phyloP scores from a whole-genome alignment of 1,284 basidiomycete genomes.

The Ganoderma leucocontextum region DNA sequence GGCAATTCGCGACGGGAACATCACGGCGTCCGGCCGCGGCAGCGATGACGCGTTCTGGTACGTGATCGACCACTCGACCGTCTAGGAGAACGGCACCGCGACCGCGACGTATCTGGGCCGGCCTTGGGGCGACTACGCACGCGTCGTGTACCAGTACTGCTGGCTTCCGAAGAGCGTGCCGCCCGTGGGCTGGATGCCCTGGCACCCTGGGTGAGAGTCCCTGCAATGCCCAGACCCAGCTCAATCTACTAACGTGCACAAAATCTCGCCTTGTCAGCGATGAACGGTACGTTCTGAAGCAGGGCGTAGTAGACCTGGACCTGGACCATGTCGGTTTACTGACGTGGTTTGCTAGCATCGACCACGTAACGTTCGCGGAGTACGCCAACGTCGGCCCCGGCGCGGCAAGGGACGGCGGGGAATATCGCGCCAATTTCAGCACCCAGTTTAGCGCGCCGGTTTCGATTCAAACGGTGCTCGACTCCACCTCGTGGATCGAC shows the following conservation, averaged over 20 bases:
- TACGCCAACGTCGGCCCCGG: slow-evolving; percentile 35
- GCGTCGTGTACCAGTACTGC: slow-evolving; percentile 36
- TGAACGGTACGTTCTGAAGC: slow-evolving; percentile 11
- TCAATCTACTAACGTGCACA: background rate
- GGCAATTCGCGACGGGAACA: slow-evolving; percentile 49
- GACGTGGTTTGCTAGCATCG: slow-evolving; percentile 23
- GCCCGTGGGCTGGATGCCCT: slow-evolving; percentile 9
- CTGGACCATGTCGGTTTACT: background rate
- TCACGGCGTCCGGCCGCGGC: slow-evolving; percentile 61
- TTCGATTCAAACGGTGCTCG: slow-evolving; percentile 34
- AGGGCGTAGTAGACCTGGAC: background rate
- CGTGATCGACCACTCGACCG: slow-evolving; percentile 57
- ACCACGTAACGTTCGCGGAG: slow-evolving; percentile 37
- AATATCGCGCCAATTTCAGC: slow-evolving; percentile 35
- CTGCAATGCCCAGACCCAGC: background rate
- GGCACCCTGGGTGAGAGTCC: slow-evolving; percentile 24
- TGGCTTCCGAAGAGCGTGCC: slow-evolving; percentile 33
- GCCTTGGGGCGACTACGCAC: slow-evolving; percentile 51
- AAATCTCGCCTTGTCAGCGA: background rate
- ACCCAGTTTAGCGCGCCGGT: slow-evolving; percentile 31
- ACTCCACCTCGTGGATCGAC: slow-evolving; percentile 36
- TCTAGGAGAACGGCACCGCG: slow-evolving; percentile 51
- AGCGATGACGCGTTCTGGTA: slow-evolving; percentile 51
- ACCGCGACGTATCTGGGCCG: slow-evolving; percentile 54
- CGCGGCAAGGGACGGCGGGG: slow-evolving; percentile 21